Evolutionary conservation across 345 rosid genomes (phyloP), one percentile per base, ranked within the genome.

Genomic region (Erodium maritimum): DNA sequence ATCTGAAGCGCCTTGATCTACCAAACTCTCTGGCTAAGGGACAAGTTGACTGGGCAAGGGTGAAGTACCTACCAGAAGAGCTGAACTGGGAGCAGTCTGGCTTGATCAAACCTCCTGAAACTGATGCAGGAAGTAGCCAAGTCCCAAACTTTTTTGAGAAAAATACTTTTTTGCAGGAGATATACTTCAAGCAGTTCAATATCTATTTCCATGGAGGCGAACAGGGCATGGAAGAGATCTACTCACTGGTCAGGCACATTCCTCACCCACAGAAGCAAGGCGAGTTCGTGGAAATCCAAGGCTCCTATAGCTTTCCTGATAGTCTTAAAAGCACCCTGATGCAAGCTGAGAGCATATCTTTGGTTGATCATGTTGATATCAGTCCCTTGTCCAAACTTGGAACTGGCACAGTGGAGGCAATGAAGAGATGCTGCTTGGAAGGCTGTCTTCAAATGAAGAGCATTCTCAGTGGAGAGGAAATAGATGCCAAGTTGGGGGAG

Each of bases 401-500:
- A 13, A 19, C 64, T 5, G 71, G 25, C 20, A 50, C 56, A 21
- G 55, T 63, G 60, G 54, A 17, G 13, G 65, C 54, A 5, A 50
- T 76, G 48, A 75, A 66, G 59, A 59, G 75, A 8, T 73, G 67
- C 37, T 78, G 73, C 74, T 46, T 83, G 37, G 71, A 67, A 4
- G 61, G 75, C 65, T 81, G 84, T 69, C 1, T 1, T 0, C 33
- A 73, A n/a, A 42, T 70, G 68, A 18, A 59, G 19, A 25, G 64
- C 60, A 65, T 81, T 51, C 66, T 76, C 23, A 0, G n/a, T 10
- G 0, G 22, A 21, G 1, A 52, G 6, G 71, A 66, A 61, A 62
- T 23, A 23, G 79, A 73, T 67, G 58, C 46, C 17, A 19, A 19
- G 33, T 53, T 69, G 29, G 73, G 50, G 17, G 46, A 50, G 55